Base-by-base conservation (phyloP, 257 asterid species). In the Jasminum sambac region DNA sequence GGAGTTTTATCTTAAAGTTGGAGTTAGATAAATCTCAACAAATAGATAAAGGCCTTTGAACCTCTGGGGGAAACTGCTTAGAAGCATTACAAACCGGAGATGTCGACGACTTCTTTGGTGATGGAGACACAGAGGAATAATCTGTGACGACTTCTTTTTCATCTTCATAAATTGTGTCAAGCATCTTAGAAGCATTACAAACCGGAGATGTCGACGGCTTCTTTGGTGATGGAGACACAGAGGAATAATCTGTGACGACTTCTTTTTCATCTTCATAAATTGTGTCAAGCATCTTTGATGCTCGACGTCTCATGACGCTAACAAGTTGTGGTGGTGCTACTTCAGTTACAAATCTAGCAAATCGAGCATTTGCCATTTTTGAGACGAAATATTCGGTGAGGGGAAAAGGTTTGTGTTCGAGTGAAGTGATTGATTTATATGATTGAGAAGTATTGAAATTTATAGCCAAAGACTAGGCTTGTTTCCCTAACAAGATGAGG, bases 111-210 rank as follows among this genome's bases (percentile, higher is more conserved):
- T 46, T 17, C 19, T 65, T 25, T 38, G 62, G 58, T 7, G 66
- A 19, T 13, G 24, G 30, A 46, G 83, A 69, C 21, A 66, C n/a
- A n/a, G n/a, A 43, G 46, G 64, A 69, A 13, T 64, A 64, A 5
- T 37, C 74, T 5, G 39, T 13, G 55, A 34, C 16, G 4, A 39
- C 63, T 66, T 86, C 96, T 69, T 67, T 89, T 65, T 89, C 95
- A 40, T 89, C 96, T 68, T 89, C 94, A 3, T 84, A 82, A 19
- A 87, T 87, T 13, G 95, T 87, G n/a, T 89, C 96, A 26, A 89
- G 71, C 86, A 84, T 81, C 74, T 84, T 81, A 2, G 88, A 79
- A 50, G 86, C 76, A n/a, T n/a, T n/a, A n/a, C n/a, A n/a, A n/a
- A n/a, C n/a, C n/a, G n/a, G n/a, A n/a, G n/a, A n/a, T n/a, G n/a